These are phyloP conservation scores for Penicillium sp. DNA, from an alignment of 2,329 filamentous ascomycete species.

Conservation along the genomic window DNA sequence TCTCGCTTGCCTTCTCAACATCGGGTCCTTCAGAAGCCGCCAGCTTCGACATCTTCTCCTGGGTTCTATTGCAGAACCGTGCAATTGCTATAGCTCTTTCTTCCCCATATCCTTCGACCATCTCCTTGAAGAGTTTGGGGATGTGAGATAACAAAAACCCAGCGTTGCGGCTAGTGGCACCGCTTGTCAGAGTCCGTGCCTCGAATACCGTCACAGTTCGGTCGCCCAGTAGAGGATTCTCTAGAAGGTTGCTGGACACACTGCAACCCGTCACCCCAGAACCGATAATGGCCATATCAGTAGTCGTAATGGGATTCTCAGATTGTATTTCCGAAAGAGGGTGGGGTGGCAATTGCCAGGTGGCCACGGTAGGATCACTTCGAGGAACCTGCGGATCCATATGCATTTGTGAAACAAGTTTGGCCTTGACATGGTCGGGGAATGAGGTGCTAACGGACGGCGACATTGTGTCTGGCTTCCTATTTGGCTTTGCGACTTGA, in stretches of 20 bases:
- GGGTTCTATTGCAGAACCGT: neutral
- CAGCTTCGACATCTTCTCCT: conserved; percentile 19
- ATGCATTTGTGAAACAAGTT: neutral
- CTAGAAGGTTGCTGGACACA: conserved; percentile 27
- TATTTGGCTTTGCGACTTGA: no score
- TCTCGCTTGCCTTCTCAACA: conserved; percentile 9
- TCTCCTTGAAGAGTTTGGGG: neutral
- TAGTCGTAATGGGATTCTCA: conserved; percentile 16
- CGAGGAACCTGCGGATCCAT: conserved; percentile 5
- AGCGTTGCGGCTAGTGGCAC: conserved; percentile 33
- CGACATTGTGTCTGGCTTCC: no score
- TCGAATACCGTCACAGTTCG: conserved; percentile 29
- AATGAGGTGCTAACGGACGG: no score
- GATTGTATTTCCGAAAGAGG: conserved; percentile 22
- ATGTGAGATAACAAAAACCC: conserved; percentile 24
- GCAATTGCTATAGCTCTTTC: neutral
- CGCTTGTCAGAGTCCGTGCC: conserved; percentile 26
- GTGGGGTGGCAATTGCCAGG: conserved; percentile 30
- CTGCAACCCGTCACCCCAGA: conserved; percentile 33
- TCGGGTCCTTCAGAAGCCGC: no score
- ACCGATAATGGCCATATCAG: conserved; percentile 33
- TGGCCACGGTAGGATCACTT: conserved; percentile 1
- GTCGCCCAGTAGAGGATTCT: conserved; percentile 8
- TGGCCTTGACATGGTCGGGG: no score
- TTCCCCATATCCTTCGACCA: conserved; percentile 2